phyloP scores from a whole-genome alignment of 148 eudicot species.

The Nepenthes gracilis region DNA sequence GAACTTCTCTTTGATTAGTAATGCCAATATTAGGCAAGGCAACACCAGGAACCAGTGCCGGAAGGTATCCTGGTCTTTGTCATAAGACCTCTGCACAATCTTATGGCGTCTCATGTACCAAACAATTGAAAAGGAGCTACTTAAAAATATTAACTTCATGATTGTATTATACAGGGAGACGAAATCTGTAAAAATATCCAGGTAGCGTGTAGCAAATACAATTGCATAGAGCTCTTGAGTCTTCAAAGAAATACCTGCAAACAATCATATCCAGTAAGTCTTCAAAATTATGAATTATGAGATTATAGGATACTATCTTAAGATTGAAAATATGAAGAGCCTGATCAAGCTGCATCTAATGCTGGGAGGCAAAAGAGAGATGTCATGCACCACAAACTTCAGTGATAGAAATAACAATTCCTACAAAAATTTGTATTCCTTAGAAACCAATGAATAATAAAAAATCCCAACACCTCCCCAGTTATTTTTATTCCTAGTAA shows the following conservation, averaged over 20 bases:
- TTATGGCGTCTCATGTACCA: conserved; percentile 74
- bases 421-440: too few species aligned
- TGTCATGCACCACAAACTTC: too few species aligned
- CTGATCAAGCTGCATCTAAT: too few species aligned
- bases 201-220: conserved; percentile 72
- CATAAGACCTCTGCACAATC: conserved; percentile 63
- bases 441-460: too few species aligned
- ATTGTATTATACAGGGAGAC: conserved; percentile 64
- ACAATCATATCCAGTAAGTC: not conserved
- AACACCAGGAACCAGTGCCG: conserved; percentile 55
- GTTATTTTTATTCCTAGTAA: too few species aligned
- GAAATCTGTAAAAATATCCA: conserved; percentile 74
- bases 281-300: too few species aligned
- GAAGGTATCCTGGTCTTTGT: conserved; percentile 69
- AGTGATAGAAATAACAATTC: too few species aligned
- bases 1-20: conserved; percentile 72
- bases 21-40: conserved; percentile 53
- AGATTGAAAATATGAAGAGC: too few species aligned
- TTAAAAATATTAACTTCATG: conserved; percentile 74
- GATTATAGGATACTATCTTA: too few species aligned
- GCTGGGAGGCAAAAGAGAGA: too few species aligned
- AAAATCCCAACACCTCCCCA: too few species aligned
- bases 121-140: conserved; percentile 64
- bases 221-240: conserved; percentile 85
- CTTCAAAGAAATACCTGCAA: conserved; percentile 79